A percentile compares a stretch with the other conserved stretches of the same genome.
Conservation (phyloP, 2,329 filamentous ascomycete species). For the Aureobasidium sp. region DNA sequence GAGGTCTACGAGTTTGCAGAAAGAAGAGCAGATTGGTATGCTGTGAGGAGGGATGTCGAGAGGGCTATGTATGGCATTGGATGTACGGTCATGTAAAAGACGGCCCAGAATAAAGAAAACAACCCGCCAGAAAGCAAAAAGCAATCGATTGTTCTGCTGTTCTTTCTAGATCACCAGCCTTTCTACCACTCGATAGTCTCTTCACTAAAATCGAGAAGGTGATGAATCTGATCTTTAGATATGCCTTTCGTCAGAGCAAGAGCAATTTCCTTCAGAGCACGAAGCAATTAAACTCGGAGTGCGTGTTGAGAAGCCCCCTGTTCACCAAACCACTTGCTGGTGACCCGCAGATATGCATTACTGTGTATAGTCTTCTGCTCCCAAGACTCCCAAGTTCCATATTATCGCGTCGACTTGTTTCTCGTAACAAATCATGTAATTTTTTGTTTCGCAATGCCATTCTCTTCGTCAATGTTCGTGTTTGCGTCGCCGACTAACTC, state of each 20-base stretch:
- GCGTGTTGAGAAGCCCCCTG: not conserved
- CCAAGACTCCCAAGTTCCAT: too few relatives aligned
- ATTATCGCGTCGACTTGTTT: not conserved
- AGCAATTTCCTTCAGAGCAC: not conserved
- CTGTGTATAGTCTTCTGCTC: too few relatives aligned
- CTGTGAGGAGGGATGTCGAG: conserved; percentile 80
- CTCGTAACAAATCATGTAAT: not conserved
- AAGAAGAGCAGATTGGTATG: conserved; percentile 88
- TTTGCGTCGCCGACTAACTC: not conserved
- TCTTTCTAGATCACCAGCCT: not conserved
- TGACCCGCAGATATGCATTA: not conserved
- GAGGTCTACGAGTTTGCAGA: conserved; percentile 98
- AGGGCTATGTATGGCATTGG: conserved; percentile 96
- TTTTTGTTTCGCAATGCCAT: not conserved
- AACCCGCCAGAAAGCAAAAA: not conserved
- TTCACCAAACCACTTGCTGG: not conserved
- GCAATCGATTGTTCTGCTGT: not conserved
- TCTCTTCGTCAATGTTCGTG: not conserved
- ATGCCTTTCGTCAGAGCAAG: not conserved
- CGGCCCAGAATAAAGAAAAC: not conserved
- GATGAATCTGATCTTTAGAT: too few relatives aligned
- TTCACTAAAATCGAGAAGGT: too few relatives aligned
- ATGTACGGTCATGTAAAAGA: conserved; percentile 67
- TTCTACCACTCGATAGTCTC: too few relatives aligned
- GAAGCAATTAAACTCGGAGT: not conserved